Percentiles rank a stretch among this genome's conserved stretches.
Evolutionary conservation across 2,329 filamentous ascomycete genomes (phyloP).

Genomic region (Fusarium proliferatum): DNA sequence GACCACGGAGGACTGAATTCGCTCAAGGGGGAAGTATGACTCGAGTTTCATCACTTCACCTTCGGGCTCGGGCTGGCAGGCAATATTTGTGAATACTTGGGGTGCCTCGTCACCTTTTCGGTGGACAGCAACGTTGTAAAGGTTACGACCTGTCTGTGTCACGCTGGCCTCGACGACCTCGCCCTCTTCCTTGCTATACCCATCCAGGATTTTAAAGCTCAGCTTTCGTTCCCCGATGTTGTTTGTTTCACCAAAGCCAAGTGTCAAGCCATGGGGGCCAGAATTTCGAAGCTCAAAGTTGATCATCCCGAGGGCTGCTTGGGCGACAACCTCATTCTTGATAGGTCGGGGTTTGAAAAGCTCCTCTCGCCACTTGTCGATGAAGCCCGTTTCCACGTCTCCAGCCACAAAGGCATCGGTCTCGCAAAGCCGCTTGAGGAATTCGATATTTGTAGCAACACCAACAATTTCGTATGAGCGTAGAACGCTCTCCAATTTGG

Average conservation of each 20-base stretch:
- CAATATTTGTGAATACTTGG: slow-evolving; percentile 58
- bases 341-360: slow-evolving; percentile 75
- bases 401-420: slow-evolving; percentile 86
- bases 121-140: slow-evolving; percentile 60
- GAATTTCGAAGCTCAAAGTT: slow-evolving; percentile 57
- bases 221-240: slow-evolving; percentile 59
- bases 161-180: slow-evolving; percentile 67
- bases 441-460: slow-evolving; percentile 95
- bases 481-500: slow-evolving; percentile 82
- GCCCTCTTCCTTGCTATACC: slow-evolving; percentile 70
- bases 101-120: slow-evolving; percentile 55
- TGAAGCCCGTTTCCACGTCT: slow-evolving; percentile 95
- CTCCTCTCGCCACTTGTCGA: slow-evolving; percentile 84
- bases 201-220: slow-evolving; percentile 68
- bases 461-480: slow-evolving; percentile 93
- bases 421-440: slow-evolving; percentile 87
- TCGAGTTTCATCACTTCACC: slow-evolving; percentile 48
- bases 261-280: slow-evolving; percentile 59
- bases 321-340: slow-evolving; percentile 80
- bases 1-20: slow-evolving; percentile 83
- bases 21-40: slow-evolving; percentile 81
- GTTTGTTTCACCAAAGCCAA: slow-evolving; percentile 65
- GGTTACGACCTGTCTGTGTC: slow-evolving; percentile 59
- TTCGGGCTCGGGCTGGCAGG: slow-evolving; percentile 52
- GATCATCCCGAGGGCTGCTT: slow-evolving; percentile 84